Evolutionary conservation across 2,329 filamentous ascomycete genomes (phyloP), one percentile per base, ranked within the genome.

Genomic region (Stenocarpella maydis): DNA sequence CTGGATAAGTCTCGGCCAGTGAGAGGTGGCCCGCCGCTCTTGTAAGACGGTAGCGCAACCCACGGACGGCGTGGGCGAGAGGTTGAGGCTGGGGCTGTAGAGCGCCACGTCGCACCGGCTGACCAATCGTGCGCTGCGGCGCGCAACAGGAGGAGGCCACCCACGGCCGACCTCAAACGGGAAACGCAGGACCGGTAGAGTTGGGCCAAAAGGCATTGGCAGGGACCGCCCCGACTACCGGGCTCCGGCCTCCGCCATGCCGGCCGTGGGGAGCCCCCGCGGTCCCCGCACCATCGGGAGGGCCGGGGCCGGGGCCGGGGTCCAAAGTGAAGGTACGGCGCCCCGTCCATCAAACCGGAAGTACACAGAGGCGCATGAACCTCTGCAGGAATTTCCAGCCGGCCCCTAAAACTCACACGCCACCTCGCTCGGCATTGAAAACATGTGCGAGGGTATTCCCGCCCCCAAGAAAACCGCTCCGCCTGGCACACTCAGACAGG

Each of bases 181-280:
- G 41, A 47, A 61, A 47, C 41, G 12, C 5, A 47, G 41, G 41
- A 12, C 58, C 58, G 58, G 39, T 31, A 47, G 41, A 47, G 41
- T 61, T 61, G 41, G 19, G 19, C 58, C n/a, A n/a, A 61, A 37
- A 34, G 58, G 58, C 58, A 61, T 49, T 24, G 58, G 37, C 58
- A 61, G 41, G 19, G 19, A 61, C 58, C 58, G 58, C 15, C 12
- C 15, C 19, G 19, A 37, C 41, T 61, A 41, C 58, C 58, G 43
- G 49, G 58, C 58, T 63, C 58, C 58, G 58, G 28, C 14, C 43
- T 63, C 58, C 58, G 58, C 58, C 19, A 41, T 43, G 58, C 58
- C 58, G 58, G 31, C 31, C 24, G 41, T 24, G 5, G 49, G 17
- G 12, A 47, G 10, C 43, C 58, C 37, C 19, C 55, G 41, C 55